Conservation (phyloP, 345 rosid species). For the Boechera stricta region DNA sequence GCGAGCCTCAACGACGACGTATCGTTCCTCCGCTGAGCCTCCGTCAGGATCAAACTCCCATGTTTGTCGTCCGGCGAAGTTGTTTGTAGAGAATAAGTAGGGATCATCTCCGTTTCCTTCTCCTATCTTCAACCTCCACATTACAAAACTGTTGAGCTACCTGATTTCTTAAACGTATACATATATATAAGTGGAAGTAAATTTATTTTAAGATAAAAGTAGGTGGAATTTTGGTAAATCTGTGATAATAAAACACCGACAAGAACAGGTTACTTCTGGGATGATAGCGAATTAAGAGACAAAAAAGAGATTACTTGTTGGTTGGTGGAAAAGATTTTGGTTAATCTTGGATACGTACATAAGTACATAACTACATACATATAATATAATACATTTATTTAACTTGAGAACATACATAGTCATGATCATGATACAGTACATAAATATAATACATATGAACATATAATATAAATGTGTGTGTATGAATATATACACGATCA, state of each 20-base stretch:
- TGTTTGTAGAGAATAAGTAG: constrained; percentile 40
- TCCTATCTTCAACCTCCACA: constrained; percentile 49
- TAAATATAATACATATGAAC: constrained; percentile 20
- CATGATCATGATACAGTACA: not conserved
- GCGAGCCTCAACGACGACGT: constrained; percentile 35
- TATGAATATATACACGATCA: not conserved
- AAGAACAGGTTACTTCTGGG: constrained; percentile 24
- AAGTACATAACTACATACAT: not conserved
- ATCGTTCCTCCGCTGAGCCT: constrained; percentile 31
- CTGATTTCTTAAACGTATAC: not conserved
- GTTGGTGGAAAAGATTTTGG: constrained; percentile 24
- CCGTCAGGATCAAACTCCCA: constrained; percentile 43
- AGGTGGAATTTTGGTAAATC: constrained; percentile 14
- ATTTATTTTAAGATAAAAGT: not conserved
- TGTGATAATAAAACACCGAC: constrained; percentile 25
- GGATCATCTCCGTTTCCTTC: constrained; percentile 35
- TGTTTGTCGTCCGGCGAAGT: constrained; percentile 39
- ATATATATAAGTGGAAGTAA: not conserved
- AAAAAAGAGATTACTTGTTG: constrained; percentile 1
- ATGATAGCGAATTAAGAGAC: constrained; percentile 22
- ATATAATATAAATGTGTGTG: constrained; percentile 9
- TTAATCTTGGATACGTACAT: constrained; percentile 20
- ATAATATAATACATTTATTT: constrained; percentile 7
- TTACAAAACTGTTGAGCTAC: not conserved
- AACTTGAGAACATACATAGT: constrained; percentile 4